phyloP scores from a whole-genome alignment of 345 rosid species.

The Rubroshorea leprosula region DNA sequence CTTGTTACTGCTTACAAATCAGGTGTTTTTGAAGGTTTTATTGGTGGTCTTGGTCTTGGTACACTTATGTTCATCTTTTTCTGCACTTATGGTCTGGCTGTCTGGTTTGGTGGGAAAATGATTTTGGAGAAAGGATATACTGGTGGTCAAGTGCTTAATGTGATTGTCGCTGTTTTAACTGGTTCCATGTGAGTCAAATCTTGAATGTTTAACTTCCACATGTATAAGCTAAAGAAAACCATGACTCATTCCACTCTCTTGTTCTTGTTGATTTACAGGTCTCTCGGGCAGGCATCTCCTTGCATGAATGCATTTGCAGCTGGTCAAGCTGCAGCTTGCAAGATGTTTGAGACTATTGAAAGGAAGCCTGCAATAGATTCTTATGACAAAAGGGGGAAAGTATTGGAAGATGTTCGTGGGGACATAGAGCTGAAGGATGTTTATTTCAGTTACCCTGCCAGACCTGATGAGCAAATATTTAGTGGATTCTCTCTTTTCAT shows the following conservation, averaged over 20 bases:
- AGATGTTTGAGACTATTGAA: conserved; percentile 54
- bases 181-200: conserved; percentile 50
- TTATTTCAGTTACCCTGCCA: conserved; percentile 53
- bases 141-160: conserved; percentile 51
- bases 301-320: conserved; percentile 52
- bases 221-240: too few relatives aligned
- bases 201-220: background rate
- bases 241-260: background rate
- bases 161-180: conserved; percentile 46
- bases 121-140: conserved; percentile 49
- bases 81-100: conserved; percentile 43
- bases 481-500: conserved; percentile 45
- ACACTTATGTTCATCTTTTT: conserved; percentile 25
- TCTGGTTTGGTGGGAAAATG: conserved; percentile 69
- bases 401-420: conserved; percentile 40
- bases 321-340: conserved; percentile 58
- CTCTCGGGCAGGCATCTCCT: conserved; percentile 62
- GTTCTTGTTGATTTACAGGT: conserved; percentile 30
- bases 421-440: conserved; percentile 53
- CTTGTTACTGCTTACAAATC: conserved; percentile 44
- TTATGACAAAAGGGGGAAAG: conserved; percentile 32
- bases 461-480: conserved; percentile 54
- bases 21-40: conserved; percentile 46
- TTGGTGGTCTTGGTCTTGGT: conserved; percentile 57
- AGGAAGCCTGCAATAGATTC: conserved; percentile 56